phyloP scores from a whole-genome alignment of 768 basidiomycete species.

The Naganishia antarctica region DNA sequence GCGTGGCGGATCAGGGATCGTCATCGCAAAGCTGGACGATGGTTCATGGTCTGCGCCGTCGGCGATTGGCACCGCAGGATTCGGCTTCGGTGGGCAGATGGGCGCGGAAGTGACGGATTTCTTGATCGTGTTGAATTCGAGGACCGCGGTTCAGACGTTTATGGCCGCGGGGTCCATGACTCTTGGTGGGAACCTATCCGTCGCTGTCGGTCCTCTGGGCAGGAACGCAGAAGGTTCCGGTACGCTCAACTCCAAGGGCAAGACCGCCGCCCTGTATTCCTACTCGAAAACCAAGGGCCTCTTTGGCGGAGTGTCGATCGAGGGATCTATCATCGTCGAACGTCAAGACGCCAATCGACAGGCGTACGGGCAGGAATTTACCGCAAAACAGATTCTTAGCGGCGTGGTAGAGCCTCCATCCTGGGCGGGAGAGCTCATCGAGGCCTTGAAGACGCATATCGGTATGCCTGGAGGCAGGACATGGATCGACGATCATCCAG shows the following conservation, averaged over 20 bases:
- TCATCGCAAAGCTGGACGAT: constrained; percentile 75
- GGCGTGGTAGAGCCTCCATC: constrained; percentile 68
- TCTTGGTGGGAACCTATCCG: constrained; percentile 80
- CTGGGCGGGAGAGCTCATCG: constrained; percentile 73
- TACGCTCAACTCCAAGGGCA: constrained; percentile 74
- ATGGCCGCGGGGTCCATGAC: constrained; percentile 91
- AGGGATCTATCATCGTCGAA: constrained; percentile 84
- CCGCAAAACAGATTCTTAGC: constrained; percentile 71
- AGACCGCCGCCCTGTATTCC: constrained; percentile 79
- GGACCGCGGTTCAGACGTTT: constrained; percentile 61
- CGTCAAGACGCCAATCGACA: constrained; percentile 84
- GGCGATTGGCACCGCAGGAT: constrained; percentile 86
- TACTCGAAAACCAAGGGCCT: constrained; percentile 77
- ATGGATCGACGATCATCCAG: constrained; percentile 59
- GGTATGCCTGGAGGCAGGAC: constrained; percentile 62
- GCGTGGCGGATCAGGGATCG: constrained; percentile 77
- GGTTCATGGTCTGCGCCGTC: constrained; percentile 90
- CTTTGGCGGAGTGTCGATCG: constrained; percentile 78
- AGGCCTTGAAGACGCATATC: constrained; percentile 67
- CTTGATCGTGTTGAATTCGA: constrained; percentile 73
- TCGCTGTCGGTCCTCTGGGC: constrained; percentile 80
- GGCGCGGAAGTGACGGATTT: constrained; percentile 74
- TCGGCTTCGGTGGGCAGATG: constrained; percentile 70
- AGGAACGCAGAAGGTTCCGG: constrained; percentile 86
- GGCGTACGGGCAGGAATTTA: constrained; percentile 68